Percentiles rank a stretch among this genome's conserved stretches.
Evolutionary conservation across 2,329 filamentous ascomycete species (phyloP).

Genomic region (Fusarium udum): DNA sequence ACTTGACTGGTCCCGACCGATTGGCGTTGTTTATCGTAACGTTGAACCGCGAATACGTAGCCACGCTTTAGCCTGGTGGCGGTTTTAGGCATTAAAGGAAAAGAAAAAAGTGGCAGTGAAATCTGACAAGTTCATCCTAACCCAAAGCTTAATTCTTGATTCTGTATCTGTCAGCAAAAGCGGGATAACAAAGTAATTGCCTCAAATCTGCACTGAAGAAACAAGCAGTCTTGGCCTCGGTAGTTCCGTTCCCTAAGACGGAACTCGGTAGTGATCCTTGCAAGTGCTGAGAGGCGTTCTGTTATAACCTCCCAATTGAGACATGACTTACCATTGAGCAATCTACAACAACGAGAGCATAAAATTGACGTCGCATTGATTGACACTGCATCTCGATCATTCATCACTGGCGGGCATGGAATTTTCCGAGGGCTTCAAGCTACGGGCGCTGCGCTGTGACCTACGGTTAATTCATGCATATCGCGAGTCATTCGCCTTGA

Average conservation of each 20-base stretch:
- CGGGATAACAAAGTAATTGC: neutral
- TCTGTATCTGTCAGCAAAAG: neutral
- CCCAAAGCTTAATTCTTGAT: neutral
- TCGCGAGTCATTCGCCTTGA: constrained; percentile 3
- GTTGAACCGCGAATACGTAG: neutral
- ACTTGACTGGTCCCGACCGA: neutral
- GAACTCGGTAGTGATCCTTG: neutral
- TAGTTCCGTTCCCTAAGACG: neutral
- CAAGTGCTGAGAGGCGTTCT: neutral
- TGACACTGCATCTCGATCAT: neutral
- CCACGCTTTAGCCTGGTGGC: neutral
- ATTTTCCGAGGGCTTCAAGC: neutral
- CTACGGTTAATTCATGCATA: neutral
- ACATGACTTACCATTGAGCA: neutral
- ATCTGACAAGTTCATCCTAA: neutral
- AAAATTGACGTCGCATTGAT: neutral
- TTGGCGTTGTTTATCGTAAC: neutral
- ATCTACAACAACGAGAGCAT: neutral
- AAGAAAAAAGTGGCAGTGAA: neutral
- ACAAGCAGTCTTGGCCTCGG: neutral
- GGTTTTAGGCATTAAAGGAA: neutral
- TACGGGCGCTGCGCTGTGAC: neutral
- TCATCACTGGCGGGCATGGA: neutral
- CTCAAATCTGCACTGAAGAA: neutral
- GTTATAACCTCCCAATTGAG: neutral